phyloP scores from a whole-genome alignment of 371 early-diverging fungal genomes.

The Entomophthora muscae region DNA sequence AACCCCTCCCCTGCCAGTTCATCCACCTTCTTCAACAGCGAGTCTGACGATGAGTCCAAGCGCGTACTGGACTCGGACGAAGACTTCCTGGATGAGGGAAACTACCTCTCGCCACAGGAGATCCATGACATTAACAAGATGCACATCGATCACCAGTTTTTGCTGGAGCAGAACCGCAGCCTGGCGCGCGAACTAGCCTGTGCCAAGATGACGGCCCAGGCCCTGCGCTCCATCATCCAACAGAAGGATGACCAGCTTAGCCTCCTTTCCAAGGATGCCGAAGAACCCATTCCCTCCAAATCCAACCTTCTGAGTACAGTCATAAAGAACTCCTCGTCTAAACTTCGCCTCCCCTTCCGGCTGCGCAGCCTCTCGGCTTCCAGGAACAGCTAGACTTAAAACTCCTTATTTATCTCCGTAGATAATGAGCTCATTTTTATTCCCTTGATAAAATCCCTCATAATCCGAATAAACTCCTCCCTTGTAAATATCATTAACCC shows the following conservation, averaged over 20 bases:
- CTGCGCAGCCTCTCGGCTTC: too few species aligned
- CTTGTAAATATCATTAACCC: too few species aligned
- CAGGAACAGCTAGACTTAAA: too few species aligned
- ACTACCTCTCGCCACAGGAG: not conserved
- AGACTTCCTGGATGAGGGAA: not conserved
- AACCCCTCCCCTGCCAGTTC: not conserved
- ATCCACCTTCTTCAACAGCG: not conserved
- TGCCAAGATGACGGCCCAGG: constrained; percentile 7
- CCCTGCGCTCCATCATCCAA: not conserved
- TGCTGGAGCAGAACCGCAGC: constrained; percentile 2
- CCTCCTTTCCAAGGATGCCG: not conserved
- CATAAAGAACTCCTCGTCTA: too few species aligned
- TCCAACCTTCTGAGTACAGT: too few species aligned
- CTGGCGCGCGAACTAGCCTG: not conserved
- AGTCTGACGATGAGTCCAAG: constrained; percentile 1
- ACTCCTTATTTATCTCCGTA: too few species aligned
- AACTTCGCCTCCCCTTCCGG: too few species aligned
- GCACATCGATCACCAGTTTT: constrained; percentile 4
- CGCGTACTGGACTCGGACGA: not conserved
- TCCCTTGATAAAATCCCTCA: too few species aligned
- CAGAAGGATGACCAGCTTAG: constrained; percentile 5
- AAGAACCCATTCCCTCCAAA: too few species aligned
- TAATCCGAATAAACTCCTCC: too few species aligned
- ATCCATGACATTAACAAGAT: not conserved
- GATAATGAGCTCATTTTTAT: too few species aligned